Conservation (phyloP, 2,329 filamentous ascomycete species). For the Neofusicoccum ribis region DNA sequence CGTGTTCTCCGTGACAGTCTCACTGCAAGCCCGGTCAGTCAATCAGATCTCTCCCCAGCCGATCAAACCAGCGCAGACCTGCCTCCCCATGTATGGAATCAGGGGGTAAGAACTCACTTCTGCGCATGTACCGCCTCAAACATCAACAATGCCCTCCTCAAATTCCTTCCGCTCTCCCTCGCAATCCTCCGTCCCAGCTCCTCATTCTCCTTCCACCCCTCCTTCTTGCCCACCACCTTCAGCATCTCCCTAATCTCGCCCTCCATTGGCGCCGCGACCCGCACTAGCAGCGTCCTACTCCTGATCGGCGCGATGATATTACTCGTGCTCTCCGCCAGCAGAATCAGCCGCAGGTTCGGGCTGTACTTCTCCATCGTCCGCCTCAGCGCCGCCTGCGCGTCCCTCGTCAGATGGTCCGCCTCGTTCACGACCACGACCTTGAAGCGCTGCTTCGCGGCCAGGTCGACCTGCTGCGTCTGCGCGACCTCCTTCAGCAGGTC, state of each 20-base stretch:
- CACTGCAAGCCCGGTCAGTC: conserved; percentile 54
- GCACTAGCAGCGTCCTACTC: conserved; percentile 84
- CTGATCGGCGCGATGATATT: conserved; percentile 99
- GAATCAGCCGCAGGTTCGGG: conserved; percentile 85
- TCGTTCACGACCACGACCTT: conserved; percentile 99
- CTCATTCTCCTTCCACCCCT: conserved; percentile 76
- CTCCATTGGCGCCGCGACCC: conserved; percentile 86
- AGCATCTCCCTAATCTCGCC: conserved; percentile 81
- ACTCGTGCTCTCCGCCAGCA: conserved; percentile 92
- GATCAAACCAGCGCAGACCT: too few species aligned
- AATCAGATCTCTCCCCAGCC: too few species aligned
- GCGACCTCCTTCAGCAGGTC: conserved; percentile 96
- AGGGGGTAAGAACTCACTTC: conserved; percentile 63
- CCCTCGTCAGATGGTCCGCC: conserved; percentile 88
- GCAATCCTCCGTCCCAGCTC: conserved; percentile 83
- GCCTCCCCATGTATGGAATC: too few species aligned
- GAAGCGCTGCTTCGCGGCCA: conserved; percentile 85
- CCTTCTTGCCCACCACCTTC: conserved; percentile 68
- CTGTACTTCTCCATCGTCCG: conserved; percentile 99
- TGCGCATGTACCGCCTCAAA: conserved; percentile 96
- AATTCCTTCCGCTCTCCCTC: conserved; percentile 83
- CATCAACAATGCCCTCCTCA: conserved; percentile 90
- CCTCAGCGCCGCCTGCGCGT: conserved; percentile 91
- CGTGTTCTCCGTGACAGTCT: conserved; percentile 84
- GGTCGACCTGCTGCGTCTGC: conserved; percentile 98